Base-by-base conservation (phyloP, 2,329 filamentous ascomycete species). In the Nothopassalora personata region DNA sequence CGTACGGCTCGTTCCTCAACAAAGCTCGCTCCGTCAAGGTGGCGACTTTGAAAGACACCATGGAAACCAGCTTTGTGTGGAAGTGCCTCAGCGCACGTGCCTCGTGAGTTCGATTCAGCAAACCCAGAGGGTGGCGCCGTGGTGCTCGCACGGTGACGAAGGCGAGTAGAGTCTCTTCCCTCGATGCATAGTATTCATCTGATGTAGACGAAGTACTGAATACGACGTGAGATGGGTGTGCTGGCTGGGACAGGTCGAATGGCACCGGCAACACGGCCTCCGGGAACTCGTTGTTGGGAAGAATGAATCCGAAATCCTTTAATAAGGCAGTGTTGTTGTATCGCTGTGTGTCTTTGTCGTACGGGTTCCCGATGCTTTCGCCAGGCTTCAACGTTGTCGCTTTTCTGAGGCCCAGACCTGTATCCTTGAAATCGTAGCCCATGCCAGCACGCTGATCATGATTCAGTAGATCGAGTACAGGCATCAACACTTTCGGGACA, bases 271-370 rank as follows among this genome's bases (percentile, higher is more conserved):
- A 13, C 3, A 57, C 54, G 28, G 51, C 46, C 43, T 57, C 54
- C 3, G 46, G 31, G 8, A 36, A 31, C 3, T 57, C 54, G 54
- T 51, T 57, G 13, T 39, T 33, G 4, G 54, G 19, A 5, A 57
- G 47, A 11, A 57, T 43, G 54, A 57, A 57, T 27, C 54, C 54
- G 46, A 57, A 57, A 3, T 57, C 54, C 34, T 57, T 57, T 4
- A 57, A 23, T 30, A 57, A 43, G 5, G 39, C 36, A 6, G 54
- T 57, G 33, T 57, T 57, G 31, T 43, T 57, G 46, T 39, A 51
- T 28, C 46, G 54, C 19, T 51, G 11, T 3, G 47, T 52, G 18
- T 57, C 54, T 23, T 57, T 50, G 27, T 57, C 54, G 33, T 57
- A 57, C 5, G 54, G 46, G 28, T 39, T 57, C 28, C 23, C 47